These are phyloP conservation scores for Colletotrichum zoysiae DNA, from an alignment of 2,329 filamentous ascomycete genomes.

Conservation along the genomic window DNA sequence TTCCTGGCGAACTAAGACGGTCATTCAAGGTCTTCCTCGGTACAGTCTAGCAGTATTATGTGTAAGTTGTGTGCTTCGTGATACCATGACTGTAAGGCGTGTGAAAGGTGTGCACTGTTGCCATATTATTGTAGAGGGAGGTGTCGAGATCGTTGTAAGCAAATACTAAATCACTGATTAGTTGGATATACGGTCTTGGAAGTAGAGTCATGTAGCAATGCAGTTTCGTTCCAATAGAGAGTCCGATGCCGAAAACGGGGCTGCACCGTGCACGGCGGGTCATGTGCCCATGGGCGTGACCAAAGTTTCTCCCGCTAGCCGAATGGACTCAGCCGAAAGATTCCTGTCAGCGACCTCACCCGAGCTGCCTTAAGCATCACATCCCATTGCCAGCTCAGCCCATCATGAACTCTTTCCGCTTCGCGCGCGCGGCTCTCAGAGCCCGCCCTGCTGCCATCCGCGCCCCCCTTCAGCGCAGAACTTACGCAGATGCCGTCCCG, in stretches of 20 bases:
- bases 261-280: constrained; percentile 30
- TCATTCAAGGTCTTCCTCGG: too few relatives aligned
- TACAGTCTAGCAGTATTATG: neutral
- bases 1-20: too few relatives aligned
- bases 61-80: neutral
- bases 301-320: constrained; percentile 53
- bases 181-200: neutral
- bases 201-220: neutral
- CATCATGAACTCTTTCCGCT: constrained; percentile 94
- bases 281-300: constrained; percentile 53
- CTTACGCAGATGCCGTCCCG: constrained; percentile 88
- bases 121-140: neutral
- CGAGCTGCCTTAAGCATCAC: constrained; percentile 60
- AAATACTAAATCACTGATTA: accelerated
- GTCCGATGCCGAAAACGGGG: neutral
- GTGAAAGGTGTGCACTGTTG: neutral
- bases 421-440: constrained; percentile 90
- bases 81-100: too few relatives aligned
- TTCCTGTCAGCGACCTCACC: constrained; percentile 60
- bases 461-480: constrained; percentile 84
- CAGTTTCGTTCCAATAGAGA: neutral
- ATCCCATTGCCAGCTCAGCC: constrained; percentile 63
- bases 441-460: constrained; percentile 83
- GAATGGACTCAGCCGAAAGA: constrained; percentile 58
- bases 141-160: neutral